A percentile compares a stretch with the other conserved stretches of the same genome.
These are phyloP conservation scores for Myxozyma sirexii DNA, from an alignment of 805 yeast species.

Conservation along the genomic window DNA sequence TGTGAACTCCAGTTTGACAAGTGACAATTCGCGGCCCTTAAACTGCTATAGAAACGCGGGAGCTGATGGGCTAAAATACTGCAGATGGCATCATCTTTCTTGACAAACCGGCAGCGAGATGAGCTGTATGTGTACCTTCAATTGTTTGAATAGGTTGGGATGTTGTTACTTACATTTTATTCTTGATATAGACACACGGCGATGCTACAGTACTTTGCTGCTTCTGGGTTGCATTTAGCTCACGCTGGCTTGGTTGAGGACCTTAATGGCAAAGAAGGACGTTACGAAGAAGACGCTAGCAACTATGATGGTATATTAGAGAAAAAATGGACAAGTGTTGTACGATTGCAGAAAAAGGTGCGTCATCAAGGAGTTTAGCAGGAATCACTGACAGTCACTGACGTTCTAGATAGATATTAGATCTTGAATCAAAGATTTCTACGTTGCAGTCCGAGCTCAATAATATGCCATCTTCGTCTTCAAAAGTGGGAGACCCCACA, in stretches of 20 bases:
- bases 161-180: background rate
- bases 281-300: constrained; percentile 7
- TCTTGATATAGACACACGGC: constrained; percentile 14
- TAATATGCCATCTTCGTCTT: constrained; percentile 45
- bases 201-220: constrained; percentile 23
- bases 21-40: background rate
- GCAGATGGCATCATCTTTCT: constrained; percentile 20
- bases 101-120: constrained; percentile 30
- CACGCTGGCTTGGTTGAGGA: constrained; percentile 18
- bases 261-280: background rate
- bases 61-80: background rate
- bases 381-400: background rate
- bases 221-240: constrained; percentile 6
- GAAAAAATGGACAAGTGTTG: constrained; percentile 85
- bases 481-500: constrained; percentile 38
- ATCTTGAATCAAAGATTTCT: constrained; percentile 62
- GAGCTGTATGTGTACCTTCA: constrained; percentile 21
- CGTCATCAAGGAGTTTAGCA: background rate
- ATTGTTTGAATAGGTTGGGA: background rate
- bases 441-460: constrained; percentile 50
- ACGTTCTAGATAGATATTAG: constrained; percentile 46
- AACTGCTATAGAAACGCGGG: background rate
- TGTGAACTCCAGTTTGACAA: background rate
- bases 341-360: constrained; percentile 71
- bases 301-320: constrained; percentile 49